Evolutionary conservation across 176 grass and related monocot species (phyloP).

Genomic region (Zoysia japonica): DNA sequence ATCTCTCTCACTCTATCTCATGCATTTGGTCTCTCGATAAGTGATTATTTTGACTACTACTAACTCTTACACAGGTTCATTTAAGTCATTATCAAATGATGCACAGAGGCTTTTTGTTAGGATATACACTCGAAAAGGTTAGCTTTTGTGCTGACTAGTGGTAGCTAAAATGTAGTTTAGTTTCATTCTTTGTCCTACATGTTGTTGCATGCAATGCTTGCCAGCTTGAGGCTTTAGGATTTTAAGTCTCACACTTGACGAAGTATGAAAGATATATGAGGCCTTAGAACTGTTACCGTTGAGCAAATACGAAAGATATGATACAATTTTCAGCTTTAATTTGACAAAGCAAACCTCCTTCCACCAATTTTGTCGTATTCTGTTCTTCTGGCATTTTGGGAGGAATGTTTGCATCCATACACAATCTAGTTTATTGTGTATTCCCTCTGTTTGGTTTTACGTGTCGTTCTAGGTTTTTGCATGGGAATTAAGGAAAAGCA

Average conservation of each 20-base stretch:
- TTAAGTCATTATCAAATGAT: slow-evolving; percentile 68
- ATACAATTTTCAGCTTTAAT: not conserved
- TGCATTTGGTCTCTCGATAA: slow-evolving; percentile 7
- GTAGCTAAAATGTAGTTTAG: slow-evolving; percentile 19
- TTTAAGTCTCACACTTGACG: not conserved
- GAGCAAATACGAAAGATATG: not conserved
- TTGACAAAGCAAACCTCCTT: not conserved
- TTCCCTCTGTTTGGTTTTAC: too few relatives aligned
- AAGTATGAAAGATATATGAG: not conserved
- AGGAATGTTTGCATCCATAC: too few relatives aligned
- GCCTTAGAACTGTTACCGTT: not conserved
- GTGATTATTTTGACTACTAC: not conserved
- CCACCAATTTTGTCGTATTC: too few relatives aligned
- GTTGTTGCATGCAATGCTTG: not conserved
- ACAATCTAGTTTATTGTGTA: too few relatives aligned
- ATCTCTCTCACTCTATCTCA: slow-evolving; percentile 23
- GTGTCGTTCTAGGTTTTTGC: too few relatives aligned
- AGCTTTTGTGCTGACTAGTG: slow-evolving; percentile 25
- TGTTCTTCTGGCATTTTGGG: too few relatives aligned
- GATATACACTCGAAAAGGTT: slow-evolving; percentile 94
- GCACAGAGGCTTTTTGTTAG: slow-evolving; percentile 87
- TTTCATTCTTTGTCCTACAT: slow-evolving; percentile 16
- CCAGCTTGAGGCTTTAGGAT: not conserved
- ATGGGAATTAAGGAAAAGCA: too few relatives aligned
- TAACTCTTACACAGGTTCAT: slow-evolving; percentile 57